phyloP scores from a whole-genome alignment of 192 early-diverging fungal species.

The Rhizophagus clarus region DNA sequence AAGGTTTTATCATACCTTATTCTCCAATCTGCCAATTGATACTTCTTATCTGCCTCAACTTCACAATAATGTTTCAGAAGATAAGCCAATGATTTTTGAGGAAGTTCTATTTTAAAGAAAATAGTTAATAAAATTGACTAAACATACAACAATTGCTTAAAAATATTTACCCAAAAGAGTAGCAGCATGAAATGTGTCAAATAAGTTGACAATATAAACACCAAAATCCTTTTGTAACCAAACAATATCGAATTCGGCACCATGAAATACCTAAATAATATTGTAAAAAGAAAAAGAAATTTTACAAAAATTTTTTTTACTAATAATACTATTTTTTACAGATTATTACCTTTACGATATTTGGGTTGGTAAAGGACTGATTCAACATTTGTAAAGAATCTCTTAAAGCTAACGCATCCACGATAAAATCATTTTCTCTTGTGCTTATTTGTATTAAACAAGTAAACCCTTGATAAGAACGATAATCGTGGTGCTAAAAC shows the following conservation, averaged over 20 bases:
- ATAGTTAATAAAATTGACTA: background rate
- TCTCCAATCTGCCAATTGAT: conserved; percentile 97
- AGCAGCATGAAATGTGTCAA: conserved; percentile 96
- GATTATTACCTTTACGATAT: conserved; percentile 71
- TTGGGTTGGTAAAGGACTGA: conserved; percentile 82
- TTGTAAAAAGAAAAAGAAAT: background rate
- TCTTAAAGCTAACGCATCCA: conserved; percentile 87
- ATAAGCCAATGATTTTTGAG: conserved; percentile 78
- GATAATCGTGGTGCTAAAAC: conserved; percentile 82
- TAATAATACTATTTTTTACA: background rate
- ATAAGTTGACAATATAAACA: conserved; percentile 92
- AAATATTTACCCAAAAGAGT: conserved; percentile 63
- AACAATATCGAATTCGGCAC: conserved; percentile 92
- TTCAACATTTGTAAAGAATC: conserved; percentile 77
- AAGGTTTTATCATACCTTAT: conserved; percentile 60
- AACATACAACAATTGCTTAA: background rate
- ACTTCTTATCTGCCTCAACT: conserved; percentile 86
- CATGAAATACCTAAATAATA: conserved; percentile 73
- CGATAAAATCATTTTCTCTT: conserved; percentile 82
- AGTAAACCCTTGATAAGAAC: conserved; percentile 93
- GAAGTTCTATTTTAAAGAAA: conserved; percentile 53
- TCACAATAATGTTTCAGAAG: conserved; percentile 79
- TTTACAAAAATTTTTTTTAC: background rate
- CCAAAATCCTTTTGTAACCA: conserved; percentile 99
- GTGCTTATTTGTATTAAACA: conserved; percentile 95